Conservation (phyloP, 176 grass and related monocot species). For the Pontederia crassipes region DNA sequence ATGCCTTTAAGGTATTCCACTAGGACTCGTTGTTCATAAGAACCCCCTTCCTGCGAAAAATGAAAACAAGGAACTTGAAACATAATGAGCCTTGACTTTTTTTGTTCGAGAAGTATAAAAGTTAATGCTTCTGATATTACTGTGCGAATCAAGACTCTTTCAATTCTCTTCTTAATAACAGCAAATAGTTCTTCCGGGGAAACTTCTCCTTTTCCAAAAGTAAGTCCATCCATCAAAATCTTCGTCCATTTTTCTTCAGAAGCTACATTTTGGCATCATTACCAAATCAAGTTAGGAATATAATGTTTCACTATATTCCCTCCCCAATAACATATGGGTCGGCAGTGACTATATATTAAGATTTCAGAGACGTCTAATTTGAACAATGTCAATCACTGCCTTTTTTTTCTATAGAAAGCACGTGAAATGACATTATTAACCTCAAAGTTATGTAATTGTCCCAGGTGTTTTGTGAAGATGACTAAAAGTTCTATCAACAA, state of each 20-base stretch:
- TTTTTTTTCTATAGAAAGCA: too few relatives aligned
- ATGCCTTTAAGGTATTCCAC: conserved; percentile 90
- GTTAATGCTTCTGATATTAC: conserved; percentile 32
- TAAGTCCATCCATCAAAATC: conserved; percentile 65
- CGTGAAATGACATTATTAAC: too few relatives aligned
- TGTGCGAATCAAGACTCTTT: conserved; percentile 81
- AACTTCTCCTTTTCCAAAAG: conserved; percentile 67
- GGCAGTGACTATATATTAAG: too few relatives aligned
- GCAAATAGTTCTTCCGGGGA: conserved; percentile 64
- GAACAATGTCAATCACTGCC: too few relatives aligned
- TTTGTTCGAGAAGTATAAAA: background rate
- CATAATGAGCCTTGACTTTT: background rate
- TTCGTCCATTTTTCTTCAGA: conserved; percentile 68
- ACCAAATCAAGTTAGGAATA: conserved; percentile 1
- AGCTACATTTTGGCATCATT: conserved; percentile 33
- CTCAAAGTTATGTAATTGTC: too few relatives aligned
- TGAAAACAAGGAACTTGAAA: background rate
- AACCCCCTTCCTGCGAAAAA: conserved; percentile 73
- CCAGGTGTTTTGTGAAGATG: too few relatives aligned
- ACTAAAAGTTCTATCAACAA: too few relatives aligned
- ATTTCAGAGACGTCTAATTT: too few relatives aligned
- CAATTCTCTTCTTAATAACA: conserved; percentile 76
- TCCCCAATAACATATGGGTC: too few relatives aligned
- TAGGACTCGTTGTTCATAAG: conserved; percentile 72
- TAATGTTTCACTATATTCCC: too few relatives aligned